Conservation (phyloP, 31 red algal genomes). For the Asparagopsis taxiformis region DNA sequence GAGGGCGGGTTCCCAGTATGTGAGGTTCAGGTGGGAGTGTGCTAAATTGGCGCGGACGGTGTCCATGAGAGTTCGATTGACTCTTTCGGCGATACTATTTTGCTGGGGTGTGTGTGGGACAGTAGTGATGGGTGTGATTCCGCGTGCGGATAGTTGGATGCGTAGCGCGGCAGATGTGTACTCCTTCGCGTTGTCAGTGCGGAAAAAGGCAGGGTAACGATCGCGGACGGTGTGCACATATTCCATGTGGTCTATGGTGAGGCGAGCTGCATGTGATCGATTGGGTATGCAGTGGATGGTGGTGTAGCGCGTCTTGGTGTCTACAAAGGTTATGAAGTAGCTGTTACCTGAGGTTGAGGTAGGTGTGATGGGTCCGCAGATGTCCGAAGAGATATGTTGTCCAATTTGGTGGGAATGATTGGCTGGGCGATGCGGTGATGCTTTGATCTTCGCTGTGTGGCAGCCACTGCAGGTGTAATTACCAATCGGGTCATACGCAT, state of each 20-base stretch:
- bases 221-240: not conserved
- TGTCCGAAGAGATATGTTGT: not conserved
- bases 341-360: too few relatives aligned
- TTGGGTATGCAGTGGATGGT: not conserved
- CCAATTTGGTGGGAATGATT: not conserved
- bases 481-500: too few relatives aligned
- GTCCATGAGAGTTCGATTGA: not conserved
- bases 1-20: not conserved
- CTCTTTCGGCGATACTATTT: conserved; percentile 11
- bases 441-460: too few relatives aligned
- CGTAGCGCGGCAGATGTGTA: conserved; percentile 3
- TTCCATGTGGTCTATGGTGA: not conserved
- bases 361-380: too few relatives aligned
- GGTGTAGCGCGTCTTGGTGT: too few relatives aligned
- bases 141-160: not conserved
- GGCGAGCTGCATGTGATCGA: not conserved
- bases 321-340: too few relatives aligned
- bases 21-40: not conserved
- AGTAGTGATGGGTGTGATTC: not conserved
- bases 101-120: not conserved
- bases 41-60: too few relatives aligned
- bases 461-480: too few relatives aligned
- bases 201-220: not conserved
- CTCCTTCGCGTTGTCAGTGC: conserved; percentile 16
- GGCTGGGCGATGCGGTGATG: too few relatives aligned